Evolutionary conservation across 495 filamentous ascomycete species (phyloP).

Genomic region (Pyrenopolyporus hunteri): DNA sequence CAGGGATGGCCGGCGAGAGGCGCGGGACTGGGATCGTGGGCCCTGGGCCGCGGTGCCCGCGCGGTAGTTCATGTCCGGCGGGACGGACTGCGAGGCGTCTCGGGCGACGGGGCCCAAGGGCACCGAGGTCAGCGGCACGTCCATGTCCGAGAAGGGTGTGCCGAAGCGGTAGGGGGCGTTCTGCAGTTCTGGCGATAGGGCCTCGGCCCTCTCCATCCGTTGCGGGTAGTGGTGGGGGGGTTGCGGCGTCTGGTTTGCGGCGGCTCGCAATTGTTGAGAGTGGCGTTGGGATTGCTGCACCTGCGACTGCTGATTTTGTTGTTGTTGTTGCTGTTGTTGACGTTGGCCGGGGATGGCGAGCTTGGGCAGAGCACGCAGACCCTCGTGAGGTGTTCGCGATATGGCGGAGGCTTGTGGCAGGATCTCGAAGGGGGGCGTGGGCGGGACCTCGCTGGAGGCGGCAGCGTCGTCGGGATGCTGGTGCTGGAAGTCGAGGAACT

Average conservation of each 20-base stretch:
- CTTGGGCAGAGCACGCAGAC: constrained; percentile 63
- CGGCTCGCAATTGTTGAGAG: constrained; percentile 2
- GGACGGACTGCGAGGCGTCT: constrained; percentile 83
- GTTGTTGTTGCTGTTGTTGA: constrained; percentile 43
- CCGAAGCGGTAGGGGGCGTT: constrained; percentile 70
- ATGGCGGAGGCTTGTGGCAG: constrained; percentile 48
- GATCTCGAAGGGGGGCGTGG: constrained; percentile 62
- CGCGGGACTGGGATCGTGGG: constrained; percentile 58
- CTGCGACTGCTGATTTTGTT: constrained; percentile 35
- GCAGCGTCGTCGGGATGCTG: constrained; percentile 48
- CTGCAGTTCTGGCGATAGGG: constrained; percentile 55
- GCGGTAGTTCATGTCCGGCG: constrained; percentile 86
- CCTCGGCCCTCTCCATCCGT: constrained; percentile 58
- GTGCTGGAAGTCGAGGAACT: constrained; percentile 83
- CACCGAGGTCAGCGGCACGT: constrained; percentile 82
- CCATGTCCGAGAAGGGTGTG: constrained; percentile 87
- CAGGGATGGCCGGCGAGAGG: constrained; percentile 65
- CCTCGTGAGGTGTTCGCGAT: constrained; percentile 54
- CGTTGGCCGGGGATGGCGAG: constrained; percentile 58
- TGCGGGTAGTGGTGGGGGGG: constrained; percentile 48
- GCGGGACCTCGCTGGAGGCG: constrained; percentile 59
- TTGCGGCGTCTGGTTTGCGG: constrained; percentile 26
- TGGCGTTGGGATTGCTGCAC: constrained; percentile 26
- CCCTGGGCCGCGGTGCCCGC: constrained; percentile 33
- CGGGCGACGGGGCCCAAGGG: constrained; percentile 72